Conservation (phyloP, 768 basidiomycete species). For the Mycena polygramma region DNA sequence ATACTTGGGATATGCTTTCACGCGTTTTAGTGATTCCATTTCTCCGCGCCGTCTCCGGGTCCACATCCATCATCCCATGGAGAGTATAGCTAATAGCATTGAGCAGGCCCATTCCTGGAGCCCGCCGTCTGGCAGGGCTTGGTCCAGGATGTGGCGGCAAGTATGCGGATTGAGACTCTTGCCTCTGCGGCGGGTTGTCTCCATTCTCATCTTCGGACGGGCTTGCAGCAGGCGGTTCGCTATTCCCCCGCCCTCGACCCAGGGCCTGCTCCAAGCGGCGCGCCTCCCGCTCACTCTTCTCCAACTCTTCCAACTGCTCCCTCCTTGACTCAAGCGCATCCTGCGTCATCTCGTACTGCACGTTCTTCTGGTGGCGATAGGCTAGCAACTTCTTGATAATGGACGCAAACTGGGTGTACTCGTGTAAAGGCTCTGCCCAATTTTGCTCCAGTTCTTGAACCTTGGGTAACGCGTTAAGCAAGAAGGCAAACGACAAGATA, state of each 20-base stretch:
- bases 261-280: constrained; percentile 91
- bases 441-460: constrained; percentile 94
- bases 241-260: constrained; percentile 62
- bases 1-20: constrained; percentile 94
- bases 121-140: constrained; percentile 68
- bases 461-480: constrained; percentile 54
- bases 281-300: constrained; percentile 94
- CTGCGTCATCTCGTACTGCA: constrained; percentile 97
- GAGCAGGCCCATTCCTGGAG: constrained; percentile 88
- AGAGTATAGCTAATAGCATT: constrained; percentile 94
- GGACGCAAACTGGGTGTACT: constrained; percentile 93
- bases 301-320: constrained; percentile 88
- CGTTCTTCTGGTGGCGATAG: constrained; percentile 98
- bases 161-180: constrained; percentile 60
- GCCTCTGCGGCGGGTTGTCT: constrained; percentile 53
- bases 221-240: constrained; percentile 46
- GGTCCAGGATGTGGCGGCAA: constrained; percentile 87
- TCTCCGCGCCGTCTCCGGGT: constrained; percentile 95
- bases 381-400: constrained; percentile 96
- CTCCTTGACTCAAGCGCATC: constrained; percentile 88
- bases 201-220: constrained; percentile 41
- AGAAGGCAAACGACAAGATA: constrained; percentile 14
- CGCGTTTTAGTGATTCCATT: constrained; percentile 95
- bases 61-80: constrained; percentile 98
- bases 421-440: constrained; percentile 96